phyloP scores from a whole-genome alignment of 306 rosid genomes.

The Urtica urens region DNA sequence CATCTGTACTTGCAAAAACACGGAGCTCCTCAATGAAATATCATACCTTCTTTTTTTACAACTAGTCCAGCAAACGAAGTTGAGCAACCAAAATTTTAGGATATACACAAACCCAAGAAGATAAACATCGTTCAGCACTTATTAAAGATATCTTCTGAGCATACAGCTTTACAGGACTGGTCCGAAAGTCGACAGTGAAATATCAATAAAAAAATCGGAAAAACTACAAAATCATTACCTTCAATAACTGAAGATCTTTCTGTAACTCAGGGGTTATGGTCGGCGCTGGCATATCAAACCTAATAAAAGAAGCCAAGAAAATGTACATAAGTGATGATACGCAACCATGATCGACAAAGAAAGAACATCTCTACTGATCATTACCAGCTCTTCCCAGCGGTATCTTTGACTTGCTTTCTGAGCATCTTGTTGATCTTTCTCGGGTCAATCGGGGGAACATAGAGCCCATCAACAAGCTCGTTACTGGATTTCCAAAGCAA shows the following conservation, averaged over 20 bases:
- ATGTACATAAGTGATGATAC: not conserved
- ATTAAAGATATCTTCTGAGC: no score
- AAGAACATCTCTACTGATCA: no score
- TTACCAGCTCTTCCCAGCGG: slow-evolving; percentile 66
- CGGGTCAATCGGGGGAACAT: slow-evolving; percentile 62
- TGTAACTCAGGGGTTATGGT: slow-evolving; percentile 68
- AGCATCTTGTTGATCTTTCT: slow-evolving; percentile 46
- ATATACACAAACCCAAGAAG: not conserved
- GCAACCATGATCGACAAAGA: not conserved
- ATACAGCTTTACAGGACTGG: no score
- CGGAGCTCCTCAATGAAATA: slow-evolving; percentile 4
- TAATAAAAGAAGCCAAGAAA: slow-evolving; percentile 16
- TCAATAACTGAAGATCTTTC: slow-evolving; percentile 54
- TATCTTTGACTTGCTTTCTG: slow-evolving; percentile 57
- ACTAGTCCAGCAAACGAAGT: no score
- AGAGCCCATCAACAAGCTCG: slow-evolving; percentile 72
- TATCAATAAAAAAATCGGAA: no score
- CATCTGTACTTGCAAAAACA: slow-evolving; percentile 39
- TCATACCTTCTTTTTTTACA: no score
- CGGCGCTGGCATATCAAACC: slow-evolving; percentile 85
- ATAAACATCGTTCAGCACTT: no score
- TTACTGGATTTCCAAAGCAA: slow-evolving; percentile 46
- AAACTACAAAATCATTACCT: slow-evolving; percentile 44
- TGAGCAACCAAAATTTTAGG: no score
- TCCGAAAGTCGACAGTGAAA: no score